phyloP scores from a whole-genome alignment of 352 stramenopile genomes.

The Blastocystis sp. region DNA sequence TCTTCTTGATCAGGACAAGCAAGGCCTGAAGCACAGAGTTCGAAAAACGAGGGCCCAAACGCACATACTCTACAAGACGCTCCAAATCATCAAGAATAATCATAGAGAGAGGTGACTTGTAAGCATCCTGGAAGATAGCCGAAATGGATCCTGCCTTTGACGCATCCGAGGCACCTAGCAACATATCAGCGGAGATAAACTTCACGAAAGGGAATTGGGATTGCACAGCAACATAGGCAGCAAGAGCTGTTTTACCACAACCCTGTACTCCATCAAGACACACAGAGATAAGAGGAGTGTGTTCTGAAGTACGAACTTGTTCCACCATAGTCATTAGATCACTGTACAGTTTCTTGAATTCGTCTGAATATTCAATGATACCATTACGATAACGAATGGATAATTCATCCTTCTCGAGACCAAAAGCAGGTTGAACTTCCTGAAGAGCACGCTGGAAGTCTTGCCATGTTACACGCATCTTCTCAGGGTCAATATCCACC shows the following conservation, averaged over 20 bases:
- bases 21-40: slow-evolving; percentile 97
- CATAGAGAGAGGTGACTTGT: slow-evolving; percentile 93
- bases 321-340: slow-evolving; percentile 88
- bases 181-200: slow-evolving; percentile 92
- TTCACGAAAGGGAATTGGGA: slow-evolving; percentile 94
- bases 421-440: slow-evolving; percentile 96
- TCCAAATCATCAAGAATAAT: slow-evolving; percentile 99
- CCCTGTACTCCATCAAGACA: slow-evolving; percentile 89
- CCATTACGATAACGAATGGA: slow-evolving; percentile 90
- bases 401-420: slow-evolving; percentile 86
- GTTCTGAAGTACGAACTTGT: slow-evolving; percentile 86
- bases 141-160: slow-evolving; percentile 77
- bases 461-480: slow-evolving; percentile 76
- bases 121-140: slow-evolving; percentile 89
- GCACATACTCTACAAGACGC: slow-evolving; percentile 93
- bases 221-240: slow-evolving; percentile 89
- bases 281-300: slow-evolving; percentile 93
- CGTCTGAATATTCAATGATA: slow-evolving; percentile 88
- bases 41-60: slow-evolving; percentile 91
- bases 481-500: slow-evolving; percentile 75
- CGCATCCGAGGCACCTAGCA: slow-evolving; percentile 90
- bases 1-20: slow-evolving; percentile 95
- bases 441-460: slow-evolving; percentile 91
- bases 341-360: slow-evolving; percentile 87
- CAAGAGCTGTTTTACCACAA: slow-evolving; percentile 92